Evolutionary conservation across 1,284 basidiomycete species (phyloP), one percentile per base, ranked within the genome.

Genomic region (Schizophyllum amplum): DNA sequence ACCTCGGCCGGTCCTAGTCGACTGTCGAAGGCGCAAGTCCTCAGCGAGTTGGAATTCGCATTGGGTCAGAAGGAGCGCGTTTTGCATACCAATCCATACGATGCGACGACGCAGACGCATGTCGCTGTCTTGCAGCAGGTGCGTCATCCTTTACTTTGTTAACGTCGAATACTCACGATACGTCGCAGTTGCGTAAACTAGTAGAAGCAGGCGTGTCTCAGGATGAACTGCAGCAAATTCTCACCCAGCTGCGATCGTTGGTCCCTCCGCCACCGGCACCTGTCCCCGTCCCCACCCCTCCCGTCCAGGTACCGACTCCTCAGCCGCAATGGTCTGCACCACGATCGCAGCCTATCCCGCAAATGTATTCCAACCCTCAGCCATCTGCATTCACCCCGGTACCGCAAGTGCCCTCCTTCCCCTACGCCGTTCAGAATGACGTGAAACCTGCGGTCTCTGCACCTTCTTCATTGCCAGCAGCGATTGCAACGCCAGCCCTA

Each of bases 161-260:
- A n/a, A 60, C 63, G 26, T 62, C 54, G 3, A 26, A 55, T 48
- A 52, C 63, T 60, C 47, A 62, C 54, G 52, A 26, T 46, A 46
- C 53, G 5, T 60, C 49, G 47, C 54, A 94, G 90, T 74, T 95
- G 58, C 86, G 87, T 54, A 79, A 78, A 55, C 75, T 94, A 27
- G 87, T 94, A 1, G 84, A 90, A 65, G 80, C 83, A 1, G 87
- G 88, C 15, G 84, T 94, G 17, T 90, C 90, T 1, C 84, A 88
- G 63, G 82, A 83, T 24, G 90, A 95, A 66, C 75, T 95, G 24
- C 77, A 78, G 47, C 89, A 92, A 66, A 94, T 96, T 56, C 77
- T 93, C 0, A 70, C 73, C 27, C 91, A 94, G 66, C 70, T 96
- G 5, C 85, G 89, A 42, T 77, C 79, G 26, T 72, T 94, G 20